Percentiles rank a stretch among this genome's conserved stretches.
These are phyloP conservation scores for Friedmanniomyces simplex DNA, from an alignment of 495 filamentous ascomycete species.

Conservation along the genomic window DNA sequence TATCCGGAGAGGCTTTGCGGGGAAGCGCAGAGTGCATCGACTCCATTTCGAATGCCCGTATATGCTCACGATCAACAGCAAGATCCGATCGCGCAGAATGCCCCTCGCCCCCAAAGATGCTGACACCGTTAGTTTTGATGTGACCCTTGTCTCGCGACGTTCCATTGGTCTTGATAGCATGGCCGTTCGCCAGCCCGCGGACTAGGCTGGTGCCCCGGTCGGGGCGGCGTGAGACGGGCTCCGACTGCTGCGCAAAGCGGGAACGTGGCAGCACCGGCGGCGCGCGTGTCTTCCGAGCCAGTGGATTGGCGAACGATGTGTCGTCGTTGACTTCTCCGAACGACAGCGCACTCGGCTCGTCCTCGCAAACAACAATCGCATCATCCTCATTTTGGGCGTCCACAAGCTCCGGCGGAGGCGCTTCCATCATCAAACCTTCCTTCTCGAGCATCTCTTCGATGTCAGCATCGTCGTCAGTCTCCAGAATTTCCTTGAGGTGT, in stretches of 20 bases:
- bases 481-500: background rate
- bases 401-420: no score
- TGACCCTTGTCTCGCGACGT: background rate
- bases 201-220: background rate
- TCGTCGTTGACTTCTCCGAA: constrained; percentile 12
- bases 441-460: no score
- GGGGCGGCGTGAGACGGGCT: background rate
- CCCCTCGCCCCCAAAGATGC: background rate
- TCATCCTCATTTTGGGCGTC: constrained; percentile 13
- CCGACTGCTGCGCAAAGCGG: background rate
- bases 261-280: background rate
- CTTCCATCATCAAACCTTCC: no score
- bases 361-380: constrained; percentile 5
- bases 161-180: background rate
- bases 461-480: background rate
- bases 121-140: background rate
- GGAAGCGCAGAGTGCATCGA: background rate
- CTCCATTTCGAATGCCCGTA: background rate
- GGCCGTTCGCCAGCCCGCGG: background rate
- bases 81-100: background rate
- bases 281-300: background rate
- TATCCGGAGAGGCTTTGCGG: background rate
- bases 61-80: background rate
- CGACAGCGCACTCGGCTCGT: background rate
- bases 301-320: background rate